Conservation (phyloP, 1,284 basidiomycete genomes). For the Trichosporon ovoides region DNA sequence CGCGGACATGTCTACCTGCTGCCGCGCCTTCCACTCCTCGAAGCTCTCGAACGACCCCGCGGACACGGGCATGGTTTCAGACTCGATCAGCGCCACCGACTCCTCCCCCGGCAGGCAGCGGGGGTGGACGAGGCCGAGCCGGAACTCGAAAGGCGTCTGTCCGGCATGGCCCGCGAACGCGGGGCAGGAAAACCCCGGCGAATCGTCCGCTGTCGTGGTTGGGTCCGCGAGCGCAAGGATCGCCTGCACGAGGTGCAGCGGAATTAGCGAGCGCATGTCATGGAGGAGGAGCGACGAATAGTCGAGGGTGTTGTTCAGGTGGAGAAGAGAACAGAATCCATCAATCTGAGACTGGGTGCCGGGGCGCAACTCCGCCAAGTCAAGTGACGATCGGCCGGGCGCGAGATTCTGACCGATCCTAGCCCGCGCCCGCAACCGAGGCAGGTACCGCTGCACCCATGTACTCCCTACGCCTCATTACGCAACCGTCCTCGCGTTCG, state of each 20-base stretch:
- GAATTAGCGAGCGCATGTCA: constrained; percentile 9
- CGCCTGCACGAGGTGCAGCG: constrained; percentile 8
- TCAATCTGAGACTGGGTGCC: too few species aligned
- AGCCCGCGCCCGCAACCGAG: too few species aligned
- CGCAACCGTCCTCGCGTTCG: not conserved
- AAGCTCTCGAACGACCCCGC: constrained; percentile 60
- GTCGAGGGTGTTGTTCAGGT: not conserved
- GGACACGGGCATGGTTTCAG: not conserved
- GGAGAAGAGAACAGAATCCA: not conserved
- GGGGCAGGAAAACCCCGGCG: not conserved
- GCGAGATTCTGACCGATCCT: too few species aligned
- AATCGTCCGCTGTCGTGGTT: not conserved
- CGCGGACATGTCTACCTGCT: constrained; percentile 25
- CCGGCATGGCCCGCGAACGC: not conserved
- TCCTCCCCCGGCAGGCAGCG: not conserved
- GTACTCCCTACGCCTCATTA: not conserved
- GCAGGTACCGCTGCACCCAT: too few species aligned
- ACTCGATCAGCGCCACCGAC: not conserved
- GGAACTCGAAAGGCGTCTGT: not conserved
- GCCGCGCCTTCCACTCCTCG: constrained; percentile 81
- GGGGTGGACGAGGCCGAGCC: not conserved
- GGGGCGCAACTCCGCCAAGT: too few species aligned
- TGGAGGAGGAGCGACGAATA: not conserved
- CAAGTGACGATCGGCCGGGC: too few species aligned
- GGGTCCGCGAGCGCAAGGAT: constrained; percentile 4